phyloP scores from a whole-genome alignment of 2,329 filamentous ascomycete species.

The Penicillium polonicum region DNA sequence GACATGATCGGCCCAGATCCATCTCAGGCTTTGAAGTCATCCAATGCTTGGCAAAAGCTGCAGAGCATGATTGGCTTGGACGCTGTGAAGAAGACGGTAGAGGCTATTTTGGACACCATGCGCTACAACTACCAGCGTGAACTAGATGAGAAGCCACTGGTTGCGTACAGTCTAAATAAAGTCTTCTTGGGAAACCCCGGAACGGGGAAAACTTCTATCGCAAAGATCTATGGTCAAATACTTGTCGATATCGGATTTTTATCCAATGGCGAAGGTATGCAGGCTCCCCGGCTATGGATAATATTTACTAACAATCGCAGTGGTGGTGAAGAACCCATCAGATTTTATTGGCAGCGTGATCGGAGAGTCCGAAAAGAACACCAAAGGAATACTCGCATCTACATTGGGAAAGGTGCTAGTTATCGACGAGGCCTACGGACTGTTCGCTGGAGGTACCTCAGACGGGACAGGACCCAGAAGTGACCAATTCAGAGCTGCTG shows the following conservation, averaged over 20 bases:
- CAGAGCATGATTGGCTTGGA: constrained; percentile 59
- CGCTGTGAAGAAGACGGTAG: constrained; percentile 62
- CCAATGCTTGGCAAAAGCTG: constrained; percentile 58
- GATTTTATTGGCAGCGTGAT: constrained; percentile 68
- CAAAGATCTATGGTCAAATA: constrained; percentile 69
- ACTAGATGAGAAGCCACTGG: constrained; percentile 57
- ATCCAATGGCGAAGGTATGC: constrained; percentile 63
- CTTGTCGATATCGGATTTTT: constrained; percentile 66
- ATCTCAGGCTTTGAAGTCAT: constrained; percentile 51
- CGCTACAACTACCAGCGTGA: constrained; percentile 66
- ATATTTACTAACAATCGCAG: constrained; percentile 38
- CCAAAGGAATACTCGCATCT: constrained; percentile 67
- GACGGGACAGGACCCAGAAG: constrained; percentile 30
- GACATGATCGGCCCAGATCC: constrained; percentile 73
- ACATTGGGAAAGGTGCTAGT: constrained; percentile 72
- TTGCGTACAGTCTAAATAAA: constrained; percentile 64
- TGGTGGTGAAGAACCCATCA: constrained; percentile 68
- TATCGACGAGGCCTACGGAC: constrained; percentile 76
- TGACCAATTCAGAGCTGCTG: constrained; percentile 60
- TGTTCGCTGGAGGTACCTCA: constrained; percentile 46
- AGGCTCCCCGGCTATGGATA: constrained; percentile 15
- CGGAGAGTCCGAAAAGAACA: constrained; percentile 68
- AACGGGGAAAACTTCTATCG: constrained; percentile 74
- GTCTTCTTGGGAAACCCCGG: constrained; percentile 72
- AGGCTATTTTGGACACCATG: constrained; percentile 60